Percentiles rank a stretch among this genome's conserved stretches.
phyloP scores from a whole-genome alignment of 2,329 filamentous ascomycete species.

The Erysiphe neolycopersici region DNA sequence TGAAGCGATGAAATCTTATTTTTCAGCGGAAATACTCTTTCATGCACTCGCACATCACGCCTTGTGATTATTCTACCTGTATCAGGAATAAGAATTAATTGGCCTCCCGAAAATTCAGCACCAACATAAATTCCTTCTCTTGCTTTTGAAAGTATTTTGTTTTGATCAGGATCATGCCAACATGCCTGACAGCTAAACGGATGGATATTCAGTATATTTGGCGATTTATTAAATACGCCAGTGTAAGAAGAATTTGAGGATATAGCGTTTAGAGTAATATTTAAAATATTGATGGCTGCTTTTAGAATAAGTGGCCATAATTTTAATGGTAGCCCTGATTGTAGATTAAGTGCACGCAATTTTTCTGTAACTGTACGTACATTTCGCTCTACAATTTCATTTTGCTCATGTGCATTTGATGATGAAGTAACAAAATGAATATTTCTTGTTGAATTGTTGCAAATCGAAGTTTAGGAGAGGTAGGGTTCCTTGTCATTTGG shows the following conservation, averaged over 20 bases:
- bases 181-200: not conserved
- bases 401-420: too few species aligned
- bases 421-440: not conserved
- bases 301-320: too few species aligned
- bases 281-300: too few species aligned
- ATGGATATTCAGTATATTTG: not conserved
- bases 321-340: too few species aligned
- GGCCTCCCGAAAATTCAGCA: not conserved
- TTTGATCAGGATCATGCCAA: not conserved
- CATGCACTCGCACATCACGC: not conserved
- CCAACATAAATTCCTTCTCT: not conserved
- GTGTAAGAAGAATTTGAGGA: not conserved
- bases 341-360: too few species aligned
- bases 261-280: too few species aligned
- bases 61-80: not conserved
- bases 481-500: not conserved
- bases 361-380: too few species aligned
- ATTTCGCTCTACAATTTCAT: too few species aligned
- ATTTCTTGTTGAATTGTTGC: not conserved
- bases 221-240: not conserved
- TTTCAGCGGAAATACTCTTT: not conserved
- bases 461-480: not conserved
- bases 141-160: not conserved
- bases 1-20: not conserved
- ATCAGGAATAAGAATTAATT: not conserved